Evolutionary conservation across 1,139 yeast genomes (phyloP).

Genomic region (Blastobotrys persicus): DNA sequence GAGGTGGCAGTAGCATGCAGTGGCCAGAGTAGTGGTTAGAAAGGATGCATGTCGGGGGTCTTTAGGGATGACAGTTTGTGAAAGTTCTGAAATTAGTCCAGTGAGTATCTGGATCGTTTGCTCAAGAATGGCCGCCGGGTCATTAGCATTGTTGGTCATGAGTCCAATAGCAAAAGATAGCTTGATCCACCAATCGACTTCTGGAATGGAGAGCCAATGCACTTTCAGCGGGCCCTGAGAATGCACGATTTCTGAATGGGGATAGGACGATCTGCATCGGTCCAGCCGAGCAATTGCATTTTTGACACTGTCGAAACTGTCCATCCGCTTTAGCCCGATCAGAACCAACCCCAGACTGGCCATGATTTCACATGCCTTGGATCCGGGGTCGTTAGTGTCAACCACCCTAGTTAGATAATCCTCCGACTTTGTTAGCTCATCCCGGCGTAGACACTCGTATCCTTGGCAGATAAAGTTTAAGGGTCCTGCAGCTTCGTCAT

Average conservation of each 20-base stretch:
- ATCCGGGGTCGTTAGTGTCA: neutral
- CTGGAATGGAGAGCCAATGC: slow-evolving; percentile 1
- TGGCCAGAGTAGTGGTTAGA: neutral
- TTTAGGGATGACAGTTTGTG: neutral
- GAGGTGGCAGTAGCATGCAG: slow-evolving; percentile 3
- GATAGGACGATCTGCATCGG: neutral
- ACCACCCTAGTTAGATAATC: neutral
- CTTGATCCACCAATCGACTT: slow-evolving; percentile 5
- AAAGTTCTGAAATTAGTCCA: neutral
- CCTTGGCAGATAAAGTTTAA: neutral
- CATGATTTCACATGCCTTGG: neutral
- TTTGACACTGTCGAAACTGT: slow-evolving; percentile 1
- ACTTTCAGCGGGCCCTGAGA: neutral
- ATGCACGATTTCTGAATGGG: neutral
- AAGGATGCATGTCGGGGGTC: neutral
- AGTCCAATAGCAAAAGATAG: neutral
- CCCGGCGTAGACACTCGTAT: slow-evolving; percentile 5
- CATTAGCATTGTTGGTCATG: neutral
- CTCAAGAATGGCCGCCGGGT: neutral
- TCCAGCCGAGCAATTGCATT: neutral
- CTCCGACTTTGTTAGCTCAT: neutral
- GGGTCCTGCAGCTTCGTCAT: neutral
- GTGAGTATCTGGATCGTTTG: neutral
- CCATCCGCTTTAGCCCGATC: neutral
- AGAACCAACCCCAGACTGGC: neutral